Conservation (phyloP, 441 rosid genomes). For the Gossypium gossypioides region DNA sequence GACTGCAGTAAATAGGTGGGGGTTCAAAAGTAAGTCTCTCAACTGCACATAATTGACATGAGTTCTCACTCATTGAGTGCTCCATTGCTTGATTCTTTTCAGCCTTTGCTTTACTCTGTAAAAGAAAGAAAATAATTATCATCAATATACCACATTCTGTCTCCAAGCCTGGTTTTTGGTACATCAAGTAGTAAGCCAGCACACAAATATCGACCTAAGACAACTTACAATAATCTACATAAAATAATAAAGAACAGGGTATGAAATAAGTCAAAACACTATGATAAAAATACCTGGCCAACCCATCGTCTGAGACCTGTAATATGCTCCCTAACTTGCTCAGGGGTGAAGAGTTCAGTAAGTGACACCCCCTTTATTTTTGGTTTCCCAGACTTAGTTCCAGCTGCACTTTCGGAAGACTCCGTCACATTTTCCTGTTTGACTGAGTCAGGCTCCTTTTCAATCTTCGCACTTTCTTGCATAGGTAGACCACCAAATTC, state of each 20-base stretch:
- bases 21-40: constrained; percentile 99
- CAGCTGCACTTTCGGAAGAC: constrained; percentile 42
- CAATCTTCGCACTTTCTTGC: constrained; percentile 42
- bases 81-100: constrained; percentile 99
- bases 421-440: constrained; percentile 53
- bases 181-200: neutral
- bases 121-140: constrained; percentile 10
- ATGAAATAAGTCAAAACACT: neutral
- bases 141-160: neutral
- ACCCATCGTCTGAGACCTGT: constrained; percentile 96
- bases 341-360: constrained; percentile 96
- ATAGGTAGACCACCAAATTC: constrained; percentile 31
- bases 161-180: neutral
- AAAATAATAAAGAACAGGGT: neutral
- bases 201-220: neutral
- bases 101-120: constrained; percentile 93
- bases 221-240: neutral
- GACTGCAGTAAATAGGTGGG: constrained; percentile 90
- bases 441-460: constrained; percentile 45
- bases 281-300: constrained; percentile 63
- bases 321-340: constrained; percentile 92
- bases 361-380: constrained; percentile 91
- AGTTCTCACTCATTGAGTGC: constrained; percentile 94
- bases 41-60: constrained; percentile 97
- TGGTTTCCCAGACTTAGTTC: constrained; percentile 87